phyloP scores from a whole-genome alignment of 768 basidiomycete species.

The Tremella fuciformis region DNA sequence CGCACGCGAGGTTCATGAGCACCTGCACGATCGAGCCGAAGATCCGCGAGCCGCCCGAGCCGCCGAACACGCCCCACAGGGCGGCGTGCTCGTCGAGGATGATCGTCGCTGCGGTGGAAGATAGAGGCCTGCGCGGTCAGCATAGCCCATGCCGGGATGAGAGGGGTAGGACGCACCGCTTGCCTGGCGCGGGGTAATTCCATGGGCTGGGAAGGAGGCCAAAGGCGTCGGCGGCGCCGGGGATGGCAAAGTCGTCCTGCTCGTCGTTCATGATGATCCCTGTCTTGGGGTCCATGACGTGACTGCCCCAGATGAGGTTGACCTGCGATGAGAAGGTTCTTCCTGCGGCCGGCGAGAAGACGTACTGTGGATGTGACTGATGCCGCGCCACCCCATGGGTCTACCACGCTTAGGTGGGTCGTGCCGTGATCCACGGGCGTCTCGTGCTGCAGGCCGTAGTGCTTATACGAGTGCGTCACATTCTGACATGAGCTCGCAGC shows the following conservation, averaged over 20 bases:
- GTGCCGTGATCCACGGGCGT: conserved; percentile 81
- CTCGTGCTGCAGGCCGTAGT: conserved; percentile 81
- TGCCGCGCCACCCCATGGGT: conserved; percentile 81
- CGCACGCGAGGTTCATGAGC: conserved; percentile 69
- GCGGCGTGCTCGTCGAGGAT: conserved; percentile 72
- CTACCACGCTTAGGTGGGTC: conserved; percentile 82
- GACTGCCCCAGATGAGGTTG: conserved; percentile 84
- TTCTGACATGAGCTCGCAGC: conserved; percentile 58
- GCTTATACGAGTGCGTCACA: conserved; percentile 71
- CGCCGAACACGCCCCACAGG: conserved; percentile 72
- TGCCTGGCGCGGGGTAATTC: conserved; percentile 83
- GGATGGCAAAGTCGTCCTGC: conserved; percentile 85
- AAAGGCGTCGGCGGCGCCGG: conserved; percentile 77
- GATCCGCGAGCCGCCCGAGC: conserved; percentile 82
- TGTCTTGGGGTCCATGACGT: conserved; percentile 78
- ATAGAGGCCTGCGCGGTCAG: conserved; percentile 62
- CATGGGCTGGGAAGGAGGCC: conserved; percentile 50
- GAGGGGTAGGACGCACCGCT: conserved; percentile 53
- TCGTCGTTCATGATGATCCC: conserved; percentile 90
- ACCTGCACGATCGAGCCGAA: conserved; percentile 76
- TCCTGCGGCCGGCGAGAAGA: not conserved
- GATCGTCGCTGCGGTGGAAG: conserved; percentile 77
- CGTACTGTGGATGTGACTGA: conserved; percentile 68
- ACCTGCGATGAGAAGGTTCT: conserved; percentile 53
- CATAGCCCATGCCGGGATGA: not conserved